phyloP scores from a whole-genome alignment of 495 filamentous ascomycete genomes.

The Margaritispora aquatica region DNA sequence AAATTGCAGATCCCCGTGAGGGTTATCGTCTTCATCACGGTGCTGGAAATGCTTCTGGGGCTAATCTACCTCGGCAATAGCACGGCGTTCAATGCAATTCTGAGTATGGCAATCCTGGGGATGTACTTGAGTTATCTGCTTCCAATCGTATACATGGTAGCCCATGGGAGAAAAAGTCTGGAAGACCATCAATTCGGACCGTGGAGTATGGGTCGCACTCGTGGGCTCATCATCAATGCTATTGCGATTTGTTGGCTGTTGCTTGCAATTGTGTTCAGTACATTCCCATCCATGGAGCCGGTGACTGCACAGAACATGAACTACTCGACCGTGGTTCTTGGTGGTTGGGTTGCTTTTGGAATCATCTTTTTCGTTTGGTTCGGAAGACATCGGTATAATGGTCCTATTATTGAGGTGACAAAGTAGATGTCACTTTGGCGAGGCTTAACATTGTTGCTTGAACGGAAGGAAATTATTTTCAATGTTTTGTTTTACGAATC shows the following conservation, averaged over 20 bases:
- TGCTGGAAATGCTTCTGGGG: slow-evolving; percentile 18
- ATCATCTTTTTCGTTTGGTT: slow-evolving; percentile 34
- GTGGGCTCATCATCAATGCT: slow-evolving; percentile 31
- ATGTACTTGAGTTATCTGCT: slow-evolving; percentile 39
- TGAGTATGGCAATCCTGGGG: slow-evolving; percentile 35
- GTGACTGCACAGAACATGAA: slow-evolving; percentile 44
- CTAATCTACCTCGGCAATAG: slow-evolving; percentile 22
- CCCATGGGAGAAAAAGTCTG: slow-evolving; percentile 20
- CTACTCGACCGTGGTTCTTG: slow-evolving; percentile 40
- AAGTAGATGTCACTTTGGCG: background rate
- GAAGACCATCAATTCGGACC: slow-evolving; percentile 26
- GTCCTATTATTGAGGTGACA: slow-evolving; percentile 13
- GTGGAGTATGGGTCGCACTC: slow-evolving; percentile 28
- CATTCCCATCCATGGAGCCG: slow-evolving; percentile 30
- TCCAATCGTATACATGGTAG: slow-evolving; percentile 33
- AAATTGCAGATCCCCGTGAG: slow-evolving; percentile 18
- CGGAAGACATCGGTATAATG: slow-evolving; percentile 31
- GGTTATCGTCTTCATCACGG: slow-evolving; percentile 15
- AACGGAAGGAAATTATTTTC: too few species aligned
- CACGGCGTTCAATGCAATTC: slow-evolving; percentile 41
- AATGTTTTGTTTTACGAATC: too few species aligned
- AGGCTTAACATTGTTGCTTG: too few species aligned
- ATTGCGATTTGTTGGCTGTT: slow-evolving; percentile 19
- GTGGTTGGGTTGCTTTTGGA: slow-evolving; percentile 33
- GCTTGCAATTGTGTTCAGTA: slow-evolving; percentile 12